Percentiles rank a stretch among this genome's conserved stretches.
Conservation (phyloP, 148 eudicot genomes). For the Limonium bicolor region DNA sequence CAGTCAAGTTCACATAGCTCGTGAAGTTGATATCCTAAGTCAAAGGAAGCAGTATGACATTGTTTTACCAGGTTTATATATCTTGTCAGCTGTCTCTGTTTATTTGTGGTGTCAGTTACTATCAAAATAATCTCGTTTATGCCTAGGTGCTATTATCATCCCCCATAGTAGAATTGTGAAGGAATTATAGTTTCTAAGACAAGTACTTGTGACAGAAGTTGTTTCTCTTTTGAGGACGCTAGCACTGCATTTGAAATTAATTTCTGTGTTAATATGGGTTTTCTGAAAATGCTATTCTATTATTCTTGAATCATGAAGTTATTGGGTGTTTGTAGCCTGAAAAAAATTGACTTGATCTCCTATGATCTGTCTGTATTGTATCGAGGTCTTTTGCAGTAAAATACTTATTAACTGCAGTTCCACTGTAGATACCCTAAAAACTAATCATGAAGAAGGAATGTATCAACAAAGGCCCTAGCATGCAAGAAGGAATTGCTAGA, state of each 20-base stretch:
- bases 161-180: not conserved
- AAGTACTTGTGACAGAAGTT: not conserved
- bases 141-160: not conserved
- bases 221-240: too few relatives aligned
- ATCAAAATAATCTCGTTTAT: not conserved
- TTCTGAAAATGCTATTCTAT: not conserved
- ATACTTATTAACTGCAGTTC: too few relatives aligned
- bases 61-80: constrained; percentile 59
- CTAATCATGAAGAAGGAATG: too few relatives aligned
- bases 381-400: too few relatives aligned
- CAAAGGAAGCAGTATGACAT: constrained; percentile 59
- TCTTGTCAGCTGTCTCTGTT: not conserved
- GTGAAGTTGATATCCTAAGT: constrained; percentile 67
- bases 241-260: not conserved
- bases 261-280: not conserved
- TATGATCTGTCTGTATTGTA: too few relatives aligned
- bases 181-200: not conserved
- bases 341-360: too few relatives aligned
- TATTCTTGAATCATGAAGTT: too few relatives aligned
- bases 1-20: constrained; percentile 47
- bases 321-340: too few relatives aligned
- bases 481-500: too few relatives aligned
- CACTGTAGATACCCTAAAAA: too few relatives aligned
- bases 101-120: not conserved
- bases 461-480: too few relatives aligned